Base-by-base conservation (phyloP, 2,329 filamentous ascomycete species). In the Exophiala lecanii-corni region DNA sequence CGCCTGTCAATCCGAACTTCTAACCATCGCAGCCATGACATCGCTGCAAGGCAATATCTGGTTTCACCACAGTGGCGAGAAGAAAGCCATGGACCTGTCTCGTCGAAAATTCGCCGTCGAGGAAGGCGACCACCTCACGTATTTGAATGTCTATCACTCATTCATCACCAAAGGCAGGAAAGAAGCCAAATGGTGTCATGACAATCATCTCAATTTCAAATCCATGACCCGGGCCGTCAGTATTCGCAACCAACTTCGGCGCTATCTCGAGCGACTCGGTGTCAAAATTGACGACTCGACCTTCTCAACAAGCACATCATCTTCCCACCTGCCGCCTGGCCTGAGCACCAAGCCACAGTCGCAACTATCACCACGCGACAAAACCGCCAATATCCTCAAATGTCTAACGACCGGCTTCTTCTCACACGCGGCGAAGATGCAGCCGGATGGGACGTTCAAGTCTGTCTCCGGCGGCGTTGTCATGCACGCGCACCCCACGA, bases 1-100 rank as follows among this genome's bases (percentile, higher is more conserved):
- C 64, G 75, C 74, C 26, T 96, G 89, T 55, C 68, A 94, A 9
- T 83, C 79, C 59, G 91, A 96, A 63, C 84, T 97, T 39, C 74
- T 97, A 18, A 88, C 83, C 2, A 94, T 97, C 52, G 88, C 91
- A 4, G 89, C 92, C 12, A 97, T 98, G 91, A 86, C 87, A 23
- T 92, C 83, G 50, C 70, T 94, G 0, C 86, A 89, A 47, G 86
- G 87, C 3, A 82, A 78, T 34, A 75, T 94, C 0, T 97, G 88
- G 83, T 79, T 95, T 49, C 76, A 84, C 21, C 82, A 88, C 54
- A 83, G 89, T 17, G 84, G 79, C 26, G 83, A 86, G 53, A 85
- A 84, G 57, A 89, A 84, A 57, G 72, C 74, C 38, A 78, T 84
- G 61, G 88, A 95, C 59, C 81, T 75, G 15, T 79, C 82, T 19